Percentiles rank a stretch among this genome's conserved stretches.
These are phyloP conservation scores for Fomitopsis schrenkii DNA, from an alignment of 1,284 basidiomycete genomes.

Conservation along the genomic window DNA sequence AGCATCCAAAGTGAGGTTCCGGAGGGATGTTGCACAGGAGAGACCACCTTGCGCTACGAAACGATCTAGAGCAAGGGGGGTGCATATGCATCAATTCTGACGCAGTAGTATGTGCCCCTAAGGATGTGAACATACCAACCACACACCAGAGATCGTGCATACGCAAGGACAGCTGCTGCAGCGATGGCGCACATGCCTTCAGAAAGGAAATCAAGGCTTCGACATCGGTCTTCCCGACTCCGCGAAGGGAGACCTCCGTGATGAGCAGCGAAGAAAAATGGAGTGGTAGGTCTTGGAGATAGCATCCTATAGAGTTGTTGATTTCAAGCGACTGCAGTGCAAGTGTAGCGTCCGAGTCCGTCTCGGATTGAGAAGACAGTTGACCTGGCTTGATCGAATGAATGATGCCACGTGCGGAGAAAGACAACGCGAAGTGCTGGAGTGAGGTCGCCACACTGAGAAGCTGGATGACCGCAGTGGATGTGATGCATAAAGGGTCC, in stretches of 20 bases:
- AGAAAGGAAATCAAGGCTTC: background rate
- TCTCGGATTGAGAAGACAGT: background rate
- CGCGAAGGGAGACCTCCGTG: background rate
- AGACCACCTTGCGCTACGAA: background rate
- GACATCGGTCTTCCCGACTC: background rate
- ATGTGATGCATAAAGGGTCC: too few species aligned
- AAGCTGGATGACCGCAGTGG: too few species aligned
- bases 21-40: background rate
- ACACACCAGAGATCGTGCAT: background rate
- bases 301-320: background rate
- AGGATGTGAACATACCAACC: background rate
- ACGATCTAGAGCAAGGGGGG: background rate
- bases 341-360: background rate
- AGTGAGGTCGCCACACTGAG: background rate
- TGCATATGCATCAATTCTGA: background rate
- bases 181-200: background rate
- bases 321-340: background rate
- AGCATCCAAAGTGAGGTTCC: background rate
- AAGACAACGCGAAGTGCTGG: background rate
- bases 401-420: background rate
- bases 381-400: too few species aligned
- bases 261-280: background rate
- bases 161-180: background rate
- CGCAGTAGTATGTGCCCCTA: background rate
- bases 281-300: background rate